Base-by-base conservation (phyloP, 2,329 filamentous ascomycete species). In the Blastomyces gilchristii region DNA sequence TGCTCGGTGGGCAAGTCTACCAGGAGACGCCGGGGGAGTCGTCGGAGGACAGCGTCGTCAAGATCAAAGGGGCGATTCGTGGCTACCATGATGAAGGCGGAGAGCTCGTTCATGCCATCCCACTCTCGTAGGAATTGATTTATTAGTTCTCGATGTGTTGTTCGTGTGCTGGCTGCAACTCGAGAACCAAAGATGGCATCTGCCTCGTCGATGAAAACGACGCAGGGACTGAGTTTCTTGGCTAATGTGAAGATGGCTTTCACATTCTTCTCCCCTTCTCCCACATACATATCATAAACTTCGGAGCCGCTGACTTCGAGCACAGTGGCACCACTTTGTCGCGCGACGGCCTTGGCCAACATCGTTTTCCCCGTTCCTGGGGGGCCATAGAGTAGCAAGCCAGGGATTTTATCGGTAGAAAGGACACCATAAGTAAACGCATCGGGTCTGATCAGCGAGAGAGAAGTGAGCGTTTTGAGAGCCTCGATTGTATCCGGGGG, bases 91-190 rank as follows among this genome's bases (percentile, higher is more conserved):
- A 99, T 93, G 74, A 99, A 97, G 2, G 93, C 91, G 22, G 88
- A 89, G 57, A 86, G 83, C 64, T 86, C 81, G 69, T 89, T 88
- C 80, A 97, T 87, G 12, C 94, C 94, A 69, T 97, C 94, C 94
- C 93, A 97, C 74, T 97, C 93, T 62, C 91, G 88, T 59, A 99
- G 79, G 74, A 97, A 97, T 76, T 99, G 93, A 72, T 97, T 99
- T 74, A 97, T 92, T 62, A 94, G 87, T 73, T 97, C 93, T 59
- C 92, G 85, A 69, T 95, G 90, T 1, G 84, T 87, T 6, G 85
- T 84, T 39, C 89, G 82, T 68, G 85, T 86, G 64, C 83, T 82
- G 31, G 82, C 81, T 43, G 75, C 71, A 49, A 84, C 83, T 62
- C 94, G 85, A 18, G 89, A 87, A 34, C 90, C 90, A 63, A 99